phyloP scores from a whole-genome alignment of 2,329 filamentous ascomycete genomes.

The Pyrenochaeta sp. region DNA sequence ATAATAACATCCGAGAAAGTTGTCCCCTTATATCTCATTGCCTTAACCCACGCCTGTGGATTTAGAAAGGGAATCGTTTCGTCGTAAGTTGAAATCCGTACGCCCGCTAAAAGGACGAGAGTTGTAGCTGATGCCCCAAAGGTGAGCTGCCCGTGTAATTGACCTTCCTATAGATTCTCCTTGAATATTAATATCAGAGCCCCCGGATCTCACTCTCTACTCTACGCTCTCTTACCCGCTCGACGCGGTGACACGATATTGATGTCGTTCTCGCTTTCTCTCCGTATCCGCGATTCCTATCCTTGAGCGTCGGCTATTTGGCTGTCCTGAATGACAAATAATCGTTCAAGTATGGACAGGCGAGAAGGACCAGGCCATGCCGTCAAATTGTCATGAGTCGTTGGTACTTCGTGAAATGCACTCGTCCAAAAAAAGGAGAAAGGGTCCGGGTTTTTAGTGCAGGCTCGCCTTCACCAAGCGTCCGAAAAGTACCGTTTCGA shows the following conservation, averaged over 20 bases:
- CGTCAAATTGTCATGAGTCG: background rate
- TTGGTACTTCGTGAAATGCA: background rate
- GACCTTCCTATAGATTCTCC: background rate
- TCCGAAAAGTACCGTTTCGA: conserved; percentile 62
- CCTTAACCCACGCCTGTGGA: conserved; percentile 2
- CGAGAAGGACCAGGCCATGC: background rate
- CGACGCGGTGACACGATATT: background rate
- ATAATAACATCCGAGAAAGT: conserved; percentile 18
- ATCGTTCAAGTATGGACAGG: background rate
- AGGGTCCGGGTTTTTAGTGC: conserved; percentile 1
- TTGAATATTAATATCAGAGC: background rate
- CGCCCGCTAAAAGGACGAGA: background rate
- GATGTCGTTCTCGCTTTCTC: background rate
- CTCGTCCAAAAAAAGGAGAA: conserved; percentile 7
- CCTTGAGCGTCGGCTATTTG: background rate
- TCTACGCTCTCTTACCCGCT: background rate
- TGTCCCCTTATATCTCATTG: conserved; percentile 8
- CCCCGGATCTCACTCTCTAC: background rate
- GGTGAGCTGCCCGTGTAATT: background rate
- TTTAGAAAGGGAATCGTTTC: conserved; percentile 14
- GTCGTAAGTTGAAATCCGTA: conserved; percentile 20
- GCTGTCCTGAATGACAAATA: background rate
- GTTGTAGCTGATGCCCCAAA: background rate
- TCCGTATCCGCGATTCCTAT: background rate
- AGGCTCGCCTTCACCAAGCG: conserved; percentile 22